A percentile compares a stretch with the other conserved stretches of the same genome.
Conservation (phyloP, 495 filamentous ascomycete genomes). For the Penicillium mononematosum region DNA sequence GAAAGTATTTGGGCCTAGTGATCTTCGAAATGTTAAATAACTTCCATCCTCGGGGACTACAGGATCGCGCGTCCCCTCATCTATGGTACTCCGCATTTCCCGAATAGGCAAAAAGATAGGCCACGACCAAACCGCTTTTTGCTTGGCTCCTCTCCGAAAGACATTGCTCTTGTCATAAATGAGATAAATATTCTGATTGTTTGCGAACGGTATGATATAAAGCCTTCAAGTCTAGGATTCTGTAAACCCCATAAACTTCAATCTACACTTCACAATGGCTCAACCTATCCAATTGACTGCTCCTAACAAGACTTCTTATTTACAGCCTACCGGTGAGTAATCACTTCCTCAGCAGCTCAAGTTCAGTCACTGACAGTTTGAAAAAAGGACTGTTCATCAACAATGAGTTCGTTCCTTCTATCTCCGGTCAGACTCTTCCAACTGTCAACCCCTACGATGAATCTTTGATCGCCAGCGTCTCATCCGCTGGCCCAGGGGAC, state of each 20-base stretch:
- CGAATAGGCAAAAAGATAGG: constrained; percentile 1
- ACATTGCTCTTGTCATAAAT: neutral
- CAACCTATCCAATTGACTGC: constrained; percentile 4
- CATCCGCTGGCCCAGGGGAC: constrained; percentile 69
- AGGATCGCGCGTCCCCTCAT: neutral
- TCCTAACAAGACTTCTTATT: neutral
- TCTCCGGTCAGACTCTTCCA: neutral
- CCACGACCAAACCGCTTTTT: neutral
- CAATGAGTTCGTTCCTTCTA: constrained; percentile 3
- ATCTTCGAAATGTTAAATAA: neutral
- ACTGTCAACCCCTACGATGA: constrained; percentile 3
- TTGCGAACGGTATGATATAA: neutral
- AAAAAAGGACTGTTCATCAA: constrained; percentile 7
- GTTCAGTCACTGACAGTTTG: neutral
- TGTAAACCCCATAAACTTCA: neutral
- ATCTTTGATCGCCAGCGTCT: constrained; percentile 62
- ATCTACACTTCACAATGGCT: constrained; percentile 2
- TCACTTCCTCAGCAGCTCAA: neutral
- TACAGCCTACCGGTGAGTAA: neutral
- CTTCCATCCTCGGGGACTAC: neutral
- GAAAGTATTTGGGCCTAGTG: neutral
- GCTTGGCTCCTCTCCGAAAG: neutral
- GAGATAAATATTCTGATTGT: neutral
- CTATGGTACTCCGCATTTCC: neutral
- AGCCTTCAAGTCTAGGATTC: neutral